phyloP scores from a whole-genome alignment of 148 eudicot genomes.

The Camellia granthamiana region DNA sequence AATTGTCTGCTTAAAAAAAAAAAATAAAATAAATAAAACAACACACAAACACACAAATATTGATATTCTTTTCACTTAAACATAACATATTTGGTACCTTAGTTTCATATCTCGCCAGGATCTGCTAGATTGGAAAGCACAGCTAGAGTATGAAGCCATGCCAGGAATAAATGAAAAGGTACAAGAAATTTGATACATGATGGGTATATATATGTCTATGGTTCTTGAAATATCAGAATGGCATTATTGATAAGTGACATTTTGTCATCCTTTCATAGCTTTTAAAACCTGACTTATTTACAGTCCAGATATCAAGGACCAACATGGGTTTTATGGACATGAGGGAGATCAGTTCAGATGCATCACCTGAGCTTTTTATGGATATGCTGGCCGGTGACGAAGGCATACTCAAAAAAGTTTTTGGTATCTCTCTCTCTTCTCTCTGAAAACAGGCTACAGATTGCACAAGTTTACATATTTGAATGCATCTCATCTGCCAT shows the following conservation, averaged over 20 bases:
- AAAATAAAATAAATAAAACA: neutral
- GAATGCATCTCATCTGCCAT: neutral
- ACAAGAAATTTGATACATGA: conserved; percentile 14
- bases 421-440: conserved; percentile 43
- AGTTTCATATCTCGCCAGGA: conserved; percentile 73
- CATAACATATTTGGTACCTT: conserved; percentile 18
- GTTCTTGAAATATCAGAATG: neutral
- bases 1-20: neutral
- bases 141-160: conserved; percentile 66
- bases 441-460: neutral
- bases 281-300: conserved; percentile 59
- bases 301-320: conserved; percentile 95
- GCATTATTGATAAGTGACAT: neutral
- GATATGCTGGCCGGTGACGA: conserved; percentile 73
- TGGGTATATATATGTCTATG: neutral
- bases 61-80: neutral
- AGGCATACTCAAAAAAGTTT: conserved; percentile 78
- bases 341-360: conserved; percentile 56
- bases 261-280: conserved; percentile 12
- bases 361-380: conserved; percentile 49
- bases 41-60: neutral
- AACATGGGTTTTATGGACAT: conserved; percentile 73
- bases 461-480: neutral
- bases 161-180: conserved; percentile 67
- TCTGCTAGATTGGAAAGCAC: conserved; percentile 89